Percentiles rank a stretch among this genome's conserved stretches.
These are phyloP conservation scores for Apophysomyces variabilis DNA, from an alignment of 371 early-diverging fungal genomes.

Conservation along the genomic window DNA sequence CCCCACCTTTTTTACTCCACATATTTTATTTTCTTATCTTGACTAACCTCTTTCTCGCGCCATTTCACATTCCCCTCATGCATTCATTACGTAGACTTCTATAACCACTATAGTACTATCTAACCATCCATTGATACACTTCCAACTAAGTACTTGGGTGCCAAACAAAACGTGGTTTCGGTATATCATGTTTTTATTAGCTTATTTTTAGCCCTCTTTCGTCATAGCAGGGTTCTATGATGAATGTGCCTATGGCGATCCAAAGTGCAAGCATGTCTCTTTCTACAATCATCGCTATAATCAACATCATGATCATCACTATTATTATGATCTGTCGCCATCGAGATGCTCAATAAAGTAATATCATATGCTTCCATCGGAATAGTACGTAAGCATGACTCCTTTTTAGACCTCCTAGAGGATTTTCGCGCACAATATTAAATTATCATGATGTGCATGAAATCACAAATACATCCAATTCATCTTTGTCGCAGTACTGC, in stretches of 20 bases:
- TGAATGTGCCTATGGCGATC: neutral
- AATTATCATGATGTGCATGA: slow-evolving; percentile 10
- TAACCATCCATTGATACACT: no score
- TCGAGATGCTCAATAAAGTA: neutral
- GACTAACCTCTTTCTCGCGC: neutral
- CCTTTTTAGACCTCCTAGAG: slow-evolving; percentile 4
- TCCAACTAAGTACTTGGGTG: no score
- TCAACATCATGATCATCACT: neutral
- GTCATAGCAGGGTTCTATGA: no score
- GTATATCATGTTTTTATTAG: neutral
- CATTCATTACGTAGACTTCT: neutral
- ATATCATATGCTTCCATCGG: slow-evolving; percentile 9
- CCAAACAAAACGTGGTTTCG: neutral
- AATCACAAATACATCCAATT: neutral
- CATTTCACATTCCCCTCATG: neutral
- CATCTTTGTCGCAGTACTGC: neutral
- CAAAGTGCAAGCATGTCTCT: neutral
- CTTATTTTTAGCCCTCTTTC: neutral
- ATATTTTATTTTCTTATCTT: neutral
- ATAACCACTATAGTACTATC: neutral
- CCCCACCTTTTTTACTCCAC: slow-evolving; percentile 12
- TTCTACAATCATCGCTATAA: neutral
- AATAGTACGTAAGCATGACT: slow-evolving; percentile 4
- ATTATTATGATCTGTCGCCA: neutral
- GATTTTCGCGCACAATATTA: slow-evolving; percentile 12